Evolutionary conservation across 2,329 filamentous ascomycete species (phyloP), one percentile per base, ranked within the genome.

Genomic region (Neoascochyta sp.): DNA sequence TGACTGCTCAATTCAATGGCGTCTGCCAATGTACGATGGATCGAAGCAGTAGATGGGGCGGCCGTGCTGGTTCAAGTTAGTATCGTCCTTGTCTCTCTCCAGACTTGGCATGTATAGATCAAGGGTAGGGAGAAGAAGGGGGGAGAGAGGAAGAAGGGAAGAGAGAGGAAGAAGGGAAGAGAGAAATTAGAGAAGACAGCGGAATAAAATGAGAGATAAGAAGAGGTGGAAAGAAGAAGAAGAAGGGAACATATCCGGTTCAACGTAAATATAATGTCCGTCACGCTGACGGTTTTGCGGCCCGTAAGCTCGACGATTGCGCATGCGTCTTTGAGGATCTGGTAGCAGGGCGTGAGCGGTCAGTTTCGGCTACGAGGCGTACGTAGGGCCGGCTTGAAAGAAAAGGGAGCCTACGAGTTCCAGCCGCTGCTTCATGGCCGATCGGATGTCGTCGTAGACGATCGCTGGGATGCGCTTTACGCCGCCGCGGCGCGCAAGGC

Each of bases 401-500:
- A n/a, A n/a, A n/a, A n/a, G 16, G 8, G 14, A n/a, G 40, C 57
- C 34, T 27, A 58, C 54, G 1, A 17, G 2, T 10, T 36, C 30
- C 3, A 89, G 60, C 0, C 70, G 65, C 0, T 47, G 38, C 13
- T 70, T 75, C 2, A 89, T 29, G 0, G 68, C 75, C 0, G 4
- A 11, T 0, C 85, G 68, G 0, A 71, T 58, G 0, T 84, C 80
- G 0, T 78, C 68, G 47, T 89, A 89, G 3, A 88, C 80, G 0
- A 24, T 43, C 0, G 54, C 73, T 0, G 79, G 81, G 7, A 89
- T 86, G 0, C 84, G 70, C 54, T 88, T 88, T 0, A 90, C 80
- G 0, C 85, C 85, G 1, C 84, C 85, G 5, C 85, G 78, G 5
- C 85, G 76, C 1, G 85, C 85, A 0, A 90, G 63, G 22, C 84